Evolutionary conservation across 495 filamentous ascomycete genomes (phyloP), one percentile per base, ranked within the genome.

Genomic region (Ramalina intermedia): DNA sequence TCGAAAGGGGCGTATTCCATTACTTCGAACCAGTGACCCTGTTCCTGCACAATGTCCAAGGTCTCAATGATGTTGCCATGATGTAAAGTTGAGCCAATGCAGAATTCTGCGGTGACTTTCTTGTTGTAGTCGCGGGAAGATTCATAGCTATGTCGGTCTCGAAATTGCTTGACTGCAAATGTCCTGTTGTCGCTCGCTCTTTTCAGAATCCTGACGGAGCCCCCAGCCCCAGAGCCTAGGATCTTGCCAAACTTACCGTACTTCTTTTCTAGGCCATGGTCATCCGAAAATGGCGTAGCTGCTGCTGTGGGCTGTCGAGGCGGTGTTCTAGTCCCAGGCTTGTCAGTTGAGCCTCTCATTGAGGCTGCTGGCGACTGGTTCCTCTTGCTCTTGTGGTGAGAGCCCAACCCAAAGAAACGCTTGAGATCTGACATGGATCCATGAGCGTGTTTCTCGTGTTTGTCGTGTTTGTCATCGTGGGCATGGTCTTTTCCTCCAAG

Each of bases 1-100:
- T 99, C 91, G 57, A 68, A 99, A 5, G 91, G 91, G n/a, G 88
- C 93, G 62, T 93, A 96, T 61, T 99, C 91, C 91, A 99, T 99
- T 26, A 99, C 91, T 61, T 94, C 93, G 63, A 93, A 99, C 89
- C 91, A 99, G 53, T 82, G 85, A 24, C 77, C 81, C 62, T 87
- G 90, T 70, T 99, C 91, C 51, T 95, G 83, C 14, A 99, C 79
- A 53, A 99, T 94, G 62, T 99, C 91, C 35, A 99, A 72, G 8
- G 91, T 96, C 63, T 96, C 91, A 59, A 99, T 94, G 54, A 99
- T 88, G 63, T 99, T 99, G 46, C 93, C 91, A 58, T 99, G 91
- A 58, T 96, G 91, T 37, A 99, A 67, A 21, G 93, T 94, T 3
- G 90, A 96, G 9, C 91, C 91, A 58, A 99, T 88, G 64, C 91